Evolutionary conservation across 768 basidiomycete genomes (phyloP).

Genomic region (Amanita pallidorosea): DNA sequence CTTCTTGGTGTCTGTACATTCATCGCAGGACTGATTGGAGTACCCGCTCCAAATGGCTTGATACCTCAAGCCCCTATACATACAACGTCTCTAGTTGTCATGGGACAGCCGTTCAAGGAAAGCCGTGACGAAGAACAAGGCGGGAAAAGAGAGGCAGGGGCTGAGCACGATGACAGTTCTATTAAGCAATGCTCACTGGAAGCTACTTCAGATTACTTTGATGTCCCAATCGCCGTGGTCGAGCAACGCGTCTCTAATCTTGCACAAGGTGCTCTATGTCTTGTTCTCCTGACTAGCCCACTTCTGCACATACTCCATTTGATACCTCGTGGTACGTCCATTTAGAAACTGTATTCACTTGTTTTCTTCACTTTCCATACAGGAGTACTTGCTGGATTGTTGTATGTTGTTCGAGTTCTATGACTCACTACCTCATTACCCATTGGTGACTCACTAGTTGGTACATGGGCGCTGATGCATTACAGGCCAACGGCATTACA

Average conservation of each 20-base stretch:
- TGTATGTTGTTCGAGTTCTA: slow-evolving; percentile 39
- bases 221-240: slow-evolving; percentile 65
- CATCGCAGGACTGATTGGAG: slow-evolving; percentile 74
- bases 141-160: neutral
- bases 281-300: slow-evolving; percentile 73
- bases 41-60: slow-evolving; percentile 81
- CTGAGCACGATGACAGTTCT: slow-evolving; percentile 1
- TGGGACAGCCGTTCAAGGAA: slow-evolving; percentile 35
- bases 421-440: neutral
- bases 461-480: slow-evolving; percentile 86
- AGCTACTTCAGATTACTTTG: slow-evolving; percentile 12
- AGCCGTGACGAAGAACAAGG: slow-evolving; percentile 23
- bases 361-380: neutral
- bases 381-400: slow-evolving; percentile 76
- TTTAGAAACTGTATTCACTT: neutral
- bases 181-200: neutral
- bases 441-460: slow-evolving; percentile 27
- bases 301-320: slow-evolving; percentile 71
- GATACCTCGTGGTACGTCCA: slow-evolving; percentile 54
- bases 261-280: slow-evolving; percentile 67
- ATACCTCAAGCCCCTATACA: slow-evolving; percentile 92
- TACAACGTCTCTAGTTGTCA: slow-evolving; percentile 68
- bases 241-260: slow-evolving; percentile 93
- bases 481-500: slow-evolving; percentile 76
- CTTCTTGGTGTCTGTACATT: slow-evolving; percentile 85